phyloP scores from a whole-genome alignment of 805 yeast genomes.

The Candida pseudoglaebosa region DNA sequence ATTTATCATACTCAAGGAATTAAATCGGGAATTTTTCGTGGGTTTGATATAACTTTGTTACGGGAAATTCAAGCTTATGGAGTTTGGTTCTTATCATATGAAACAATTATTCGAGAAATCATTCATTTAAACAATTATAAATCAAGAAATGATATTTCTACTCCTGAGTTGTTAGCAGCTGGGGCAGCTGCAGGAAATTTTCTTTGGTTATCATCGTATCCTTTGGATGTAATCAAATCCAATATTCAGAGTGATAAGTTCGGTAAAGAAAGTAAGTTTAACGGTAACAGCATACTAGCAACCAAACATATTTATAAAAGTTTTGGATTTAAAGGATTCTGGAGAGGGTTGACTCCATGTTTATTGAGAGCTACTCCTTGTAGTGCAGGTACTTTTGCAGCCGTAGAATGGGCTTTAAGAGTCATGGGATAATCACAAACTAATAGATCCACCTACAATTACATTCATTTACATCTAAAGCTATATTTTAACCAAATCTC shows the following conservation, averaged over 20 bases:
- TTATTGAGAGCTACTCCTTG: slow-evolving; percentile 60
- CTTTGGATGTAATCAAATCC: slow-evolving; percentile 50
- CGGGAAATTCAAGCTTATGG: slow-evolving; percentile 74
- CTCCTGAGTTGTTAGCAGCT: slow-evolving; percentile 50
- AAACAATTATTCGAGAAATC: slow-evolving; percentile 44
- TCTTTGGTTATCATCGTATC: slow-evolving; percentile 56
- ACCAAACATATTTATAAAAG: slow-evolving; percentile 34
- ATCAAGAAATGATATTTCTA: slow-evolving; percentile 45
- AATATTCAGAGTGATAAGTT: slow-evolving; percentile 52
- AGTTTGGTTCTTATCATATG: slow-evolving; percentile 68
- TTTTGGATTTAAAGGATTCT: slow-evolving; percentile 51
- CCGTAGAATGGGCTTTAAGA: slow-evolving; percentile 66
- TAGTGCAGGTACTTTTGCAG: slow-evolving; percentile 73
- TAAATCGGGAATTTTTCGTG: slow-evolving; percentile 49
- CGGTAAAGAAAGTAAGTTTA: slow-evolving; percentile 39
- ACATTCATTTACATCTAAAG: too few species aligned
- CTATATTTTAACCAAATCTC: too few species aligned
- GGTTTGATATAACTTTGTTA: slow-evolving; percentile 48
- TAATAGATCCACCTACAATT: too few species aligned
- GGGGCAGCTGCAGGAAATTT: slow-evolving; percentile 72
- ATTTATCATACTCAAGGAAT: slow-evolving; percentile 44
- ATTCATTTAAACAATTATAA: slow-evolving; percentile 29
- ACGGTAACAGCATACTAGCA: slow-evolving; percentile 35
- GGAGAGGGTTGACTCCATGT: slow-evolving; percentile 62
- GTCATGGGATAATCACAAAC: slow-evolving; percentile 37